Conservation (phyloP, 1,139 yeast genomes). For the Zygosaccharomyces pseudobailii region DNA sequence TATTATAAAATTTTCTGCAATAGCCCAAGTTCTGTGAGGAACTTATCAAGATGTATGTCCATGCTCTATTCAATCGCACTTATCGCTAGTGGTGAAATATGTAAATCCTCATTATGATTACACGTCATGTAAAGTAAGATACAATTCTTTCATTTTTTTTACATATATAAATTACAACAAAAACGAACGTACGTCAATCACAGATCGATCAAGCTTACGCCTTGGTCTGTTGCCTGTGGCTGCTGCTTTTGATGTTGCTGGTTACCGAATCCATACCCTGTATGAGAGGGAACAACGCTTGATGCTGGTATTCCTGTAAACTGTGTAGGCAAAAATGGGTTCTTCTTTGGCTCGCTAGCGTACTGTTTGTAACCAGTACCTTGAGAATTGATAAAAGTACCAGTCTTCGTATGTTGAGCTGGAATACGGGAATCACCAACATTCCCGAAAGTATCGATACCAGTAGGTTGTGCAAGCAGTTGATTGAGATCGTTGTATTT, state of each 20-base stretch:
- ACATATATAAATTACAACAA: slow-evolving; percentile 2
- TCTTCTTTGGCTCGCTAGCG: slow-evolving; percentile 40
- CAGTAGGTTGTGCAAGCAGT: slow-evolving; percentile 81
- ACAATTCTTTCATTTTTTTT: background rate
- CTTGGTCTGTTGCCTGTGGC: slow-evolving; percentile 28
- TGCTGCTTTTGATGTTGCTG: slow-evolving; percentile 39
- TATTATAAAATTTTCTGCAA: no score
- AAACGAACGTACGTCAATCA: slow-evolving; percentile 8
- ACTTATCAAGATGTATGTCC: no score
- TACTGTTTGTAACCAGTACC: slow-evolving; percentile 75
- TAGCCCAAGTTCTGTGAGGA: no score
- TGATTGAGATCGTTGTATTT: slow-evolving; percentile 70
- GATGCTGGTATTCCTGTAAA: slow-evolving; percentile 69
- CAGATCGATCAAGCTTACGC: slow-evolving; percentile 36
- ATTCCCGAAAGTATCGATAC: slow-evolving; percentile 93
- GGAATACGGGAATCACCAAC: slow-evolving; percentile 87
- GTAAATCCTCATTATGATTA: no score
- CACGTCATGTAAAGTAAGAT: background rate
- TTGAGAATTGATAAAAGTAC: slow-evolving; percentile 75
- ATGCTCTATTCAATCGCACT: no score
- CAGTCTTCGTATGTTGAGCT: slow-evolving; percentile 84
- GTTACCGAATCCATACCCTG: slow-evolving; percentile 94
- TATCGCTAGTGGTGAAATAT: no score
- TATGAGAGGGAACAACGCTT: slow-evolving; percentile 58
- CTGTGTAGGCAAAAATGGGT: slow-evolving; percentile 75